These are phyloP conservation scores for Glycine latifolia DNA, from an alignment of 306 rosid species.

Conservation along the genomic window DNA sequence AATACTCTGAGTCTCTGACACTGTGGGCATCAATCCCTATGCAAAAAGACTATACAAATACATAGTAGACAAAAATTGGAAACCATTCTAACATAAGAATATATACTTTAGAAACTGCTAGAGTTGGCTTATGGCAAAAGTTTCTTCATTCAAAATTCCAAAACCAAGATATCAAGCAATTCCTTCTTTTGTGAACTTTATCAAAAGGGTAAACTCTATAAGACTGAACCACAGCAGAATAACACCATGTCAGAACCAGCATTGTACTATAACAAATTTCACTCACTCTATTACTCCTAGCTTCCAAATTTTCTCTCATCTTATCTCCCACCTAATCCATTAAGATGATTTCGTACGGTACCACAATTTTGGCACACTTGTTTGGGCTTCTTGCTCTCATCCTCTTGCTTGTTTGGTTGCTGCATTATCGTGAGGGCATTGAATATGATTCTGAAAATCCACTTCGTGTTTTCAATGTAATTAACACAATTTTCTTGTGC, in stretches of 20 bases:
- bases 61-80: background rate
- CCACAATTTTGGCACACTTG: slow-evolving; percentile 65
- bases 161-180: slow-evolving; percentile 83
- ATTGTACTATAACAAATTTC: slow-evolving; percentile 6
- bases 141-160: slow-evolving; percentile 62
- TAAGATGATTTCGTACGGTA: slow-evolving; percentile 42
- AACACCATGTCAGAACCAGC: slow-evolving; percentile 40
- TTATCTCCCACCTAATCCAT: background rate
- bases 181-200: slow-evolving; percentile 49
- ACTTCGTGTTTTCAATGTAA: slow-evolving; percentile 74
- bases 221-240: slow-evolving; percentile 41
- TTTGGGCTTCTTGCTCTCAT: slow-evolving; percentile 72
- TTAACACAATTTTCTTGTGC: background rate
- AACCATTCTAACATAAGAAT: slow-evolving; percentile 31
- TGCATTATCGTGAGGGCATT: slow-evolving; percentile 81
- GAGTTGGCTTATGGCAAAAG: slow-evolving; percentile 53
- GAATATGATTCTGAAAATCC: slow-evolving; percentile 67
- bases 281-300: background rate
- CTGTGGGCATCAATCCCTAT: slow-evolving; percentile 11
- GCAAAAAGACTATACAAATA: background rate
- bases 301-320: background rate
- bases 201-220: slow-evolving; percentile 45
- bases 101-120: slow-evolving; percentile 46
- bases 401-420: slow-evolving; percentile 83
- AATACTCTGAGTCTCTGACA: background rate